Evolutionary conservation across 176 grass and related monocot species (phyloP).

Genomic region (Aegilops tauschii): DNA sequence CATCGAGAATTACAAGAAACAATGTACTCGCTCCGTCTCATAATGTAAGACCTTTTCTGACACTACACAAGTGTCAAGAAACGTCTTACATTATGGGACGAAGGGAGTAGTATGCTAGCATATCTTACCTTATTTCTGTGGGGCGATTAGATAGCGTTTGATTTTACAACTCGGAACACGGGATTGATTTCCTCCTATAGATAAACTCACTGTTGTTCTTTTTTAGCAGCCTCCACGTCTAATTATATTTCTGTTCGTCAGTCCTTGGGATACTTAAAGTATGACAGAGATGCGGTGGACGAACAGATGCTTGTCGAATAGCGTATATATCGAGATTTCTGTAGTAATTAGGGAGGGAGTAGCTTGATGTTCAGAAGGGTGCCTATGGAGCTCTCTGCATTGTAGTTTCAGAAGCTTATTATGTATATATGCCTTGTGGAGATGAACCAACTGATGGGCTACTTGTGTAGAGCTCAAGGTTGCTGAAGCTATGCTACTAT

Average conservation of each 20-base stretch:
- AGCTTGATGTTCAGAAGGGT: not conserved
- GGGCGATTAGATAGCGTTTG: not conserved
- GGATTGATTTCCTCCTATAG: too few relatives aligned
- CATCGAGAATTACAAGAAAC: not conserved
- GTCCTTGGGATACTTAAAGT: not conserved
- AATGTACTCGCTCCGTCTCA: too few relatives aligned
- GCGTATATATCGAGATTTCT: conserved; percentile 9
- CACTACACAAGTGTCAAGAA: too few relatives aligned
- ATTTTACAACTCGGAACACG: too few relatives aligned
- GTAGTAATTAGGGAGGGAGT: not conserved
- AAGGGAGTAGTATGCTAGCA: too few relatives aligned
- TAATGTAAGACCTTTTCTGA: too few relatives aligned
- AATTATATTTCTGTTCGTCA: conserved; percentile 2
- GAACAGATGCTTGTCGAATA: not conserved
- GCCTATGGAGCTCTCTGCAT: not conserved
- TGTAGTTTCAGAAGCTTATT: not conserved
- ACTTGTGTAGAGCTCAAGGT: too few relatives aligned
- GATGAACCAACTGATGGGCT: too few relatives aligned
- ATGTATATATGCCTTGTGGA: not conserved
- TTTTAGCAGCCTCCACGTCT: not conserved
- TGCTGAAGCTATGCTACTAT: too few relatives aligned
- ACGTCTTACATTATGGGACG: too few relatives aligned
- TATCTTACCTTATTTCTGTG: not conserved
- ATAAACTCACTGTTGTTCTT: too few relatives aligned
- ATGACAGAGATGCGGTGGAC: too few relatives aligned